phyloP scores from a whole-genome alignment of 2,329 filamentous ascomycete species.

The Botryotinia convoluta region DNA sequence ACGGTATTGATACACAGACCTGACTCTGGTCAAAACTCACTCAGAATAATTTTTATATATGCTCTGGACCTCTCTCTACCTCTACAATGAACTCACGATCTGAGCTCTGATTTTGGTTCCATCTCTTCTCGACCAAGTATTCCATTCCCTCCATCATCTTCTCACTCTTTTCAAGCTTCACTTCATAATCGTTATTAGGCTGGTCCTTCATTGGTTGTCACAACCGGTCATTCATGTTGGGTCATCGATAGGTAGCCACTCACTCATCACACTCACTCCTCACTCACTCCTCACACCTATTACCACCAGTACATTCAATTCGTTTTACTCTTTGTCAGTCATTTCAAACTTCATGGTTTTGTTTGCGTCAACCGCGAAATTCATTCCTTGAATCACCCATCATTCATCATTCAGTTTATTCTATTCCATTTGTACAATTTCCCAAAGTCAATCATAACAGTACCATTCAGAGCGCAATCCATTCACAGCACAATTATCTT shows the following conservation, averaged over 20 bases:
- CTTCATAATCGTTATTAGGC: background rate
- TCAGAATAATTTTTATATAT: background rate
- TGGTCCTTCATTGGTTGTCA: conserved; percentile 11
- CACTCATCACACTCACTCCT: background rate
- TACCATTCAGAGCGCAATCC: background rate
- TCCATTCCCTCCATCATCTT: background rate
- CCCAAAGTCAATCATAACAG: background rate
- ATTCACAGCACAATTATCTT: background rate
- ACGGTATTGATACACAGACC: background rate
- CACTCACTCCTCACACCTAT: background rate
- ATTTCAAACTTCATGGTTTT: background rate
- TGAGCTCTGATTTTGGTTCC: background rate
- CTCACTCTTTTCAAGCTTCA: conserved; percentile 4
- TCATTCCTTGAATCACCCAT: background rate
- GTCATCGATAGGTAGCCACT: background rate
- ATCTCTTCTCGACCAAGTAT: conserved; percentile 8
- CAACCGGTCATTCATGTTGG: background rate
- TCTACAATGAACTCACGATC: background rate
- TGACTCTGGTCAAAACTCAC: background rate
- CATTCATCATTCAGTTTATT: background rate
- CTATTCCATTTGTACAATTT: background rate
- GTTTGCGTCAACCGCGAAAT: background rate
- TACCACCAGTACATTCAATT: background rate
- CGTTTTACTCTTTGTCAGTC: background rate
- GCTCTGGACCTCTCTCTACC: background rate